Base-by-base conservation (phyloP, 495 filamentous ascomycete species). In the Penicillium steckii region DNA sequence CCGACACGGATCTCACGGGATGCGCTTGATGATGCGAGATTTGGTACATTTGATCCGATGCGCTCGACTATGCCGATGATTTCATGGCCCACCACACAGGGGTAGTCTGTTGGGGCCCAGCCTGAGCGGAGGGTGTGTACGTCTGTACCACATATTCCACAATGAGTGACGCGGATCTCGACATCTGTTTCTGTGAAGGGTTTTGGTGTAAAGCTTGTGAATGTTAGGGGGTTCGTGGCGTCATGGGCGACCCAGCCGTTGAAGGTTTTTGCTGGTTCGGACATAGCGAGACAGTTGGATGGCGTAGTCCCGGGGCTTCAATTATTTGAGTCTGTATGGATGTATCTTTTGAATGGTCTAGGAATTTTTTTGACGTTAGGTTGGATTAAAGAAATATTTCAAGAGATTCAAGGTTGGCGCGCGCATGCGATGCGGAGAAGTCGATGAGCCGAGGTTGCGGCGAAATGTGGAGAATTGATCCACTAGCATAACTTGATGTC, bases 121-220 rank as follows among this genome's bases (percentile, higher is more conserved):
- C 89, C 89, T 27, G 81, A 85, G 35, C 83, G 75, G 5, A 96
- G 73, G 17, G 83, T 87, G 70, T 95, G 89, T 4, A 92, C 46
- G 60, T 96, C 89, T 43, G 78, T 79, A 25, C 88, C 90, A 69
- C 91, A 95, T 59, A 96, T 83, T 44, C 90, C 89, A 66, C 89
- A 94, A 72, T 95, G 89, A 1, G 87, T 79, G 55, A 96, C 48
- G 40, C 57, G 40, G 52, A 77, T 65, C 53, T 76, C 73, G 43
- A 95, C 77, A 68, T 95, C 89, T 52, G 80, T 86, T 57, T 87
- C 82, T 21, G 84, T 79, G 78, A 86, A 94, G 10, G 82, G 76
- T 74, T 95, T 96, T 2, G 89, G 89, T 53, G 84, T 78, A 67
- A 83, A 95, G 55, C 80, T 72, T 53, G 80, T 77, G 82, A 85